Evolutionary conservation across 192 early-diverging fungal species (phyloP).

Genomic region (Geosiphon pyriformis): DNA sequence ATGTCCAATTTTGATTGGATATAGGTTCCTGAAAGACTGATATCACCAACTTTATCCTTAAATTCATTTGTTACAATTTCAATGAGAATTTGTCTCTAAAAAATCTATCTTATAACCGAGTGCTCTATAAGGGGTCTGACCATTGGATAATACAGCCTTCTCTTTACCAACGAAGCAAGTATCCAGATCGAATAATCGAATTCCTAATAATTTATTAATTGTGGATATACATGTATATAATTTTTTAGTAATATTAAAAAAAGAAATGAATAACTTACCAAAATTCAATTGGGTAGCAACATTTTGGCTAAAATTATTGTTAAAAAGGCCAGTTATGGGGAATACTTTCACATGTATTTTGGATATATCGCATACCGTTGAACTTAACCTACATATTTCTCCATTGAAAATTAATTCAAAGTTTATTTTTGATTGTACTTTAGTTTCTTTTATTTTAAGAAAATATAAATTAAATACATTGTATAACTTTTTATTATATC

Average conservation of each 20-base stretch:
- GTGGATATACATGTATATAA: background rate
- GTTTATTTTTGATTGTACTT: too few relatives aligned
- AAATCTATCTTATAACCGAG: conserved; percentile 30
- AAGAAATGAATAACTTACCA: conserved; percentile 25
- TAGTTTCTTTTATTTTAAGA: too few relatives aligned
- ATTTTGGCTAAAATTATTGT: conserved; percentile 33
- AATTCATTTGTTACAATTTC: conserved; percentile 38
- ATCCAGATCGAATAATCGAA: conserved; percentile 37
- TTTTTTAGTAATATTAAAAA: background rate
- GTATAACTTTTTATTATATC: too few relatives aligned
- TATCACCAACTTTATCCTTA: conserved; percentile 30
- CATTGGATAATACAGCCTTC: conserved; percentile 33
- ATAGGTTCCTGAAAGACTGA: background rate
- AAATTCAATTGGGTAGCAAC: conserved; percentile 31
- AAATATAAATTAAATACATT: too few relatives aligned
- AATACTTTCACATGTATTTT: conserved; percentile 26
- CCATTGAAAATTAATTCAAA: too few relatives aligned
- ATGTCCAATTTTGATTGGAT: conserved; percentile 28
- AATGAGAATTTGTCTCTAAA: conserved; percentile 30
- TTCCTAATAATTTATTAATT: conserved; percentile 23
- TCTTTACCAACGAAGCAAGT: conserved; percentile 31
- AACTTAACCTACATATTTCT: background rate
- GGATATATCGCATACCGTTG: conserved; percentile 31
- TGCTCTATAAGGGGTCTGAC: conserved; percentile 21
- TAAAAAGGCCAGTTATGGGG: conserved; percentile 29